Conservation (phyloP, 331 rosid species). For the Saraca asoca region DNA sequence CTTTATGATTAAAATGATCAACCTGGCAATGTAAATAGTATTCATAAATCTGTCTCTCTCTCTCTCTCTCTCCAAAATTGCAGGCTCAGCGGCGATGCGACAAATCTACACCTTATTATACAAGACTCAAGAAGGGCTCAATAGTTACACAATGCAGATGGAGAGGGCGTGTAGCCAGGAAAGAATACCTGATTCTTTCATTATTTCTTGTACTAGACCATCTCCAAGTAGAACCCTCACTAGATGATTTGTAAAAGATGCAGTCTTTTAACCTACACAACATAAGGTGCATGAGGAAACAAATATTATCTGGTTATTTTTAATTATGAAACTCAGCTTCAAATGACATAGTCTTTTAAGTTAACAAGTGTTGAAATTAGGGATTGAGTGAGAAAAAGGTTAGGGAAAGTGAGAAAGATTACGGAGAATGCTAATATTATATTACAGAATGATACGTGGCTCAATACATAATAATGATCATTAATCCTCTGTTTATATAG, state of each 20-base stretch:
- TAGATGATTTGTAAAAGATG: slow-evolving; percentile 20
- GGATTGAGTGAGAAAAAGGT: too few relatives aligned
- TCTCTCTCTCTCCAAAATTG: slow-evolving; percentile 31
- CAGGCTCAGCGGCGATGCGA: slow-evolving; percentile 94
- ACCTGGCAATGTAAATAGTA: neutral
- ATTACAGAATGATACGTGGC: too few relatives aligned
- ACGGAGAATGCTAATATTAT: too few relatives aligned
- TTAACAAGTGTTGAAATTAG: too few relatives aligned
- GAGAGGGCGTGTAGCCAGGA: slow-evolving; percentile 73
- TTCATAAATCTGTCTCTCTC: slow-evolving; percentile 32
- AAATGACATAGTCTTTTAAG: neutral
- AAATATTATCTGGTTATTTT: slow-evolving; percentile 12
- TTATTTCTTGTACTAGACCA: neutral
- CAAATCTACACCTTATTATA: slow-evolving; percentile 65
- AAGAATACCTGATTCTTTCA: slow-evolving; percentile 41
- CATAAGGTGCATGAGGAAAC: slow-evolving; percentile 4
- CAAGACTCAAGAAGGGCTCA: slow-evolving; percentile 77
- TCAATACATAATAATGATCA: too few relatives aligned
- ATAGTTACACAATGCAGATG: slow-evolving; percentile 73
- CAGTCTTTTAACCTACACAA: slow-evolving; percentile 20
- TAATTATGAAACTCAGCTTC: neutral
- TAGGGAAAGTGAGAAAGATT: too few relatives aligned
- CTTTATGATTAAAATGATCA: slow-evolving; percentile 22
- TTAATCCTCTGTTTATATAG: too few relatives aligned
- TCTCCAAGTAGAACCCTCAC: slow-evolving; percentile 15